Base-by-base conservation (phyloP, 768 basidiomycete species). In the Leccinum uliginosum region DNA sequence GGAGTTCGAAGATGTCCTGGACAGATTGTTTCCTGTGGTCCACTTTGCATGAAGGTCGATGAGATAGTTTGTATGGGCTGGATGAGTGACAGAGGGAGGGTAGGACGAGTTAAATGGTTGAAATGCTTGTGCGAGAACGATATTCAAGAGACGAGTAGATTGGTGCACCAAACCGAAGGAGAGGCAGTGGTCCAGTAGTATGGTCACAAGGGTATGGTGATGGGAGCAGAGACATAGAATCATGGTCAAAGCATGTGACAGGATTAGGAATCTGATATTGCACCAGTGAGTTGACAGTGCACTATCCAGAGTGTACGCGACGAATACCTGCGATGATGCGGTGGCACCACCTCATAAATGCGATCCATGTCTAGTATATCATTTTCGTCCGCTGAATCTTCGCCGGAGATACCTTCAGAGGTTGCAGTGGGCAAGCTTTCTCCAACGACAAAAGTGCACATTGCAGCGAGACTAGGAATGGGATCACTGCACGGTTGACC, bases 261-360 rank as follows among this genome's bases (percentile, higher is more conserved):
- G 63, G 19, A 85, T 61, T 19, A 80, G 72, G 63, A 72, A 78
- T 48, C 83, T 85, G 43, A 11, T 19, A 7, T 32, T 32, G 23
- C 24, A 50, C 21, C 24, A 8, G 51, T 66, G 48, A 59, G 43
- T 48, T 48, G 45, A 19, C 43, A 49, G 40, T 23, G 23, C n/a
- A 56, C 71, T 54, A 3, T 55, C 2, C 10, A 10, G 23, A 26
- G 11, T 50, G 9, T n/a, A 58, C n/a, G 11, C 15, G 24, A 63
- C 32, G 49, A 35, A 54, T 63, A 84, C 85, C 76, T 76, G 57
- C 84, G 77, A 66, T 78, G 78, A 29, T 78, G 73, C n/a, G 69
- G 55, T 26, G 83, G 83, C 49, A 86, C 74, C 2, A 73, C 64
- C 27, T 83, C 82, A 55, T 84, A 85, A 6, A 85, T 59, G 14